Evolutionary conservation across 257 asterid genomes (phyloP).

Genomic region (Marsdenia floribunda): DNA sequence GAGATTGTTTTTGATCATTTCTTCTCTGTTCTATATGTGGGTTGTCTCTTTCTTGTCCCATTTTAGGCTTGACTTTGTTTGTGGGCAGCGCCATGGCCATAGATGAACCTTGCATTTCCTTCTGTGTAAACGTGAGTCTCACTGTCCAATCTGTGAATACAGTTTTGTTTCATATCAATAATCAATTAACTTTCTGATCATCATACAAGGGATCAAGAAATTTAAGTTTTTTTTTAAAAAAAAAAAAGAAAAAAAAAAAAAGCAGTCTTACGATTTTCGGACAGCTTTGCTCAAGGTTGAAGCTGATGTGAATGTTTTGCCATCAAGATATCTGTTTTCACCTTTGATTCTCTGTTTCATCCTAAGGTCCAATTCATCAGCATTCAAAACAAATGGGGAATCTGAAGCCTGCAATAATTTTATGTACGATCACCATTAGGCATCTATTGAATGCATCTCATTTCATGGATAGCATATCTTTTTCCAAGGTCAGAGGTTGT

Average conservation of each 20-base stretch:
- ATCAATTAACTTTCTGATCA: neutral
- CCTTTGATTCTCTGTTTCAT: constrained; percentile 70
- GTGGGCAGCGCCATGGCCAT: constrained; percentile 67
- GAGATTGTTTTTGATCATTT: neutral
- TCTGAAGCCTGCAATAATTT: constrained; percentile 60
- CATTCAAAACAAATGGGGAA: constrained; percentile 38
- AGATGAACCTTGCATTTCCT: constrained; percentile 85
- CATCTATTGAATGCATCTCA: neutral
- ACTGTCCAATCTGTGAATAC: constrained; percentile 42
- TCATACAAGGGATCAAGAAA: neutral
- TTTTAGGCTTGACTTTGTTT: constrained; percentile 38
- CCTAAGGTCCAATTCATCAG: constrained; percentile 69
- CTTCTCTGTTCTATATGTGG: constrained; percentile 3
- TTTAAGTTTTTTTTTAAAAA: too few relatives aligned
- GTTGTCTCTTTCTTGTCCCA: constrained; percentile 6
- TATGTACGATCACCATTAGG: neutral
- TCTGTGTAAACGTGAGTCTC: constrained; percentile 87
- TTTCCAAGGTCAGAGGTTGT: neutral
- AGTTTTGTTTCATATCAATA: neutral
- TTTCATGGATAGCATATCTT: neutral
- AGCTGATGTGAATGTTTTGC: constrained; percentile 72
- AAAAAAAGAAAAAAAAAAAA: neutral
- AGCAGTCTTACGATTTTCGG: constrained; percentile 57
- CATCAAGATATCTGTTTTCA: constrained; percentile 74
- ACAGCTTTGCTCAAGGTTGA: constrained; percentile 89